phyloP scores from a whole-genome alignment of 192 early-diverging fungal genomes.

The Umbelopsis ramanniana region DNA sequence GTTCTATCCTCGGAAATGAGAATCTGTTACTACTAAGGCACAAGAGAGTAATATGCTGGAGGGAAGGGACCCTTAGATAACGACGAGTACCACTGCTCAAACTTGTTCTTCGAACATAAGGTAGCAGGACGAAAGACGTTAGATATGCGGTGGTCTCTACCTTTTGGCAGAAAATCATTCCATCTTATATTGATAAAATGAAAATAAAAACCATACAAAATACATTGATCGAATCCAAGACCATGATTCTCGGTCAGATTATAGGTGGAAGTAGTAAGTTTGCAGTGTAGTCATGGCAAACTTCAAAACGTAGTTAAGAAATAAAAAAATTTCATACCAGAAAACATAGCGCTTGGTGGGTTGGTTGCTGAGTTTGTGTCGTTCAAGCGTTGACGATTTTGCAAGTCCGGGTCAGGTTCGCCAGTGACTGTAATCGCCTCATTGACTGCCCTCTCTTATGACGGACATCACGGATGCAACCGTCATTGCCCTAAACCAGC shows the following conservation, averaged over 20 bases:
- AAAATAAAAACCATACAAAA: not conserved
- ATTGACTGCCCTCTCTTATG: not conserved
- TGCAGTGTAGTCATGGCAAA: too few relatives aligned
- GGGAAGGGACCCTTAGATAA: constrained; percentile 4
- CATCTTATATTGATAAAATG: not conserved
- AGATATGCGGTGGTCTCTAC: constrained; percentile 4
- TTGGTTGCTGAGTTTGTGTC: too few relatives aligned
- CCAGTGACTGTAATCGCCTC: not conserved
- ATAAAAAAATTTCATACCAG: too few relatives aligned
- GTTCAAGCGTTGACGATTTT: too few relatives aligned
- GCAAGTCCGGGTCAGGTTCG: too few relatives aligned
- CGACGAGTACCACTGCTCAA: constrained; percentile 7
- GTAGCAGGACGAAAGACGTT: constrained; percentile 13
- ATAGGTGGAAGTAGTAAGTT: too few relatives aligned
- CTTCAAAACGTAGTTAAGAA: too few relatives aligned
- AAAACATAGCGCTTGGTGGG: too few relatives aligned
- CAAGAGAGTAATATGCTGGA: constrained; percentile 13
- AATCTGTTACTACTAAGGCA: constrained; percentile 12
- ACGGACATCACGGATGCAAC: not conserved
- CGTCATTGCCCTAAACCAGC: not conserved
- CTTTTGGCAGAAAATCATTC: not conserved
- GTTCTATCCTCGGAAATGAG: constrained; percentile 7
- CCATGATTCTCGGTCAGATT: too few relatives aligned
- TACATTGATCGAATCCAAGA: too few relatives aligned
- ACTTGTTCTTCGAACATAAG: constrained; percentile 16